Evolutionary conservation across 345 rosid species (phyloP), one percentile per base, ranked within the genome.

Genomic region (Brassica juncea): DNA sequence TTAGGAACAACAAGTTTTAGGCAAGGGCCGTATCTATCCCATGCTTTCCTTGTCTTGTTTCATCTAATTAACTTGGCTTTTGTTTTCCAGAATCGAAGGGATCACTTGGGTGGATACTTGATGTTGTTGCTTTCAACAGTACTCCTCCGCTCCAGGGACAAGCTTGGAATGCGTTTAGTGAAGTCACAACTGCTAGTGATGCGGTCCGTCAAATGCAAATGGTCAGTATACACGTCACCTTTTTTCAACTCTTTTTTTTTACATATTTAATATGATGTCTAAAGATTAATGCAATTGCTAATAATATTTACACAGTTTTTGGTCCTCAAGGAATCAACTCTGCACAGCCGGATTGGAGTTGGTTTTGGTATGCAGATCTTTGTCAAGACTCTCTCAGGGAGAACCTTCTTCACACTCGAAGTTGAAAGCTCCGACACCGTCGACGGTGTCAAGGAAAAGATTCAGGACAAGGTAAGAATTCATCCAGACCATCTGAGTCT

Each of bases 201-300:
- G 98, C 97, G 0, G 92, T 91, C 32, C 86, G 92, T 60, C 97
- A 93, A 70, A 95, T 93, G 99, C 98, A 95, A 58, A 95, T 93
- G 98, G 99, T 95, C 37, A 67, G 89, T 78, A 32, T 60, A n/a
- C 25, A n/a, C 25, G 44, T 70, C 35, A 69, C 16, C 14, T 47
- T 14, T 14, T 21, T 31, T 9, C 12, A 77, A 23, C 0, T 32
- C 4, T 27, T 19, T 67, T 55, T 42, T 1, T 35, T 5, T 35
- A 5, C 9, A 2, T 9, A 42, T 10, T 35, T 42, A 42, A 16
- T 52, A 8, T 55, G 27, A 3, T 55, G 27, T 55, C 9, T 55
- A 37, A 34, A 54, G 11, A 55, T 55, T 19, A 8, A 55, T 55
- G 27, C 4, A 8, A 57, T 9, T 9, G 62, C 62, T 57, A 57